Evolutionary conservation across 1,139 yeast genomes (phyloP).

Genomic region (Torulaspora globosa): DNA sequence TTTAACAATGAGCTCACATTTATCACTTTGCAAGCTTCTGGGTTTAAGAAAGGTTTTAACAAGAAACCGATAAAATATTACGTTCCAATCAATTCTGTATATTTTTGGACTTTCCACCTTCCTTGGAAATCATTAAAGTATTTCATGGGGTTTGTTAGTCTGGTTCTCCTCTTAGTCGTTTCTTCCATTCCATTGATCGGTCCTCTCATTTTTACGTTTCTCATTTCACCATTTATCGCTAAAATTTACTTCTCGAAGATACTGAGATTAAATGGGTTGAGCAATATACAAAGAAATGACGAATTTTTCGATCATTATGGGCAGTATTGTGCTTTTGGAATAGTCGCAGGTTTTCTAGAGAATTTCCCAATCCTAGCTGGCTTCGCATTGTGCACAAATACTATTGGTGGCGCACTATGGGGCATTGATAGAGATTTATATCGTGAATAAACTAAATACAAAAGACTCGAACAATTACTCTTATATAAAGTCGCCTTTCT

Average conservation of each 20-base stretch:
- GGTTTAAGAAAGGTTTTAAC: constrained; percentile 11
- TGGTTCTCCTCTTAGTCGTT: constrained; percentile 20
- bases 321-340: constrained; percentile 32
- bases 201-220: constrained; percentile 27
- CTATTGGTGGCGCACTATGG: constrained; percentile 32
- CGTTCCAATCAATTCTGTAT: constrained; percentile 26
- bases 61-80: constrained; percentile 29
- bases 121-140: constrained; percentile 30
- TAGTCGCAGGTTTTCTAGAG: constrained; percentile 30
- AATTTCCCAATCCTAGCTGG: constrained; percentile 33
- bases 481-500: not conserved
- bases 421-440: constrained; percentile 18
- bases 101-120: constrained; percentile 32
- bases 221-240: constrained; percentile 30
- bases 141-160: constrained; percentile 14
- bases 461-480: not conserved
- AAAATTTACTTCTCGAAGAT: constrained; percentile 28
- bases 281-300: constrained; percentile 27
- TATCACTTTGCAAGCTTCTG: constrained; percentile 18
- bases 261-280: constrained; percentile 25
- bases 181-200: constrained; percentile 33
- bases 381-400: constrained; percentile 29
- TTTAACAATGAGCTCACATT: constrained; percentile 21
- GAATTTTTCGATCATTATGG: constrained; percentile 28
- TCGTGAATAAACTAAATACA: constrained; percentile 5